Evolutionary conservation across 1,284 basidiomycete species (phyloP), one percentile per base, ranked within the genome.

Genomic region (Exsudoporus floridanus): DNA sequence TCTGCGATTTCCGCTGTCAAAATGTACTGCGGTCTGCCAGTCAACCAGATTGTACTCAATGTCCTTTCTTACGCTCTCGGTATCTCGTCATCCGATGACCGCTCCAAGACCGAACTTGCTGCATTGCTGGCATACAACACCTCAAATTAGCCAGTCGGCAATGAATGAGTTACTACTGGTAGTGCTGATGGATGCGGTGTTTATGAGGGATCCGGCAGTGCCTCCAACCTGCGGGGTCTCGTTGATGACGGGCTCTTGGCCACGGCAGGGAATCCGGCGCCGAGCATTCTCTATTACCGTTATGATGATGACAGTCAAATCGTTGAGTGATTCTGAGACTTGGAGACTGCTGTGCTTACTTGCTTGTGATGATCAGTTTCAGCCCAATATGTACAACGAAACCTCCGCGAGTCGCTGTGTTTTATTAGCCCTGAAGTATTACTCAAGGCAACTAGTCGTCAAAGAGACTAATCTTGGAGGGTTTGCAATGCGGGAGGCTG

Each of bases 21-120:
- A 27, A 7, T 8, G 6, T 86, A 78, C 74, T 0, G 60, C 53
- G 81, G 82, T 41, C 79, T 89, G 71, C 83, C 84, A 25, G 70
- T 74, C 7, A 65, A 74, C 58, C 73, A 88, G 73, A 80, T 88
- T 65, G 74, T 84, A 18, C 78, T 89, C 41, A 86, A 83, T 50
- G 77, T 88, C 16, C 76, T 84, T 5, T 72, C 77, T 14, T 85
- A 81, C 61, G 81, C 75, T 3, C 74, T 66, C 69, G 57, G 54
- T 37, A 74, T 77, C 56, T 45, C 67, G 12, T 58, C 62, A 19
- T 51, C 42, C 33, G 55, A 59, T 47, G 73, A 50, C 0, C 50
- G 62, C 8, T 60, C 58, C 23, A 57, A 50, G 25, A 57, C 60
- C 4, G 49, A 48, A 30, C 62, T 78, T 28, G 61, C 57, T 16